Conservation (phyloP, 2,329 filamentous ascomycete genomes). For the Pseudogymnoascus sp. region DNA sequence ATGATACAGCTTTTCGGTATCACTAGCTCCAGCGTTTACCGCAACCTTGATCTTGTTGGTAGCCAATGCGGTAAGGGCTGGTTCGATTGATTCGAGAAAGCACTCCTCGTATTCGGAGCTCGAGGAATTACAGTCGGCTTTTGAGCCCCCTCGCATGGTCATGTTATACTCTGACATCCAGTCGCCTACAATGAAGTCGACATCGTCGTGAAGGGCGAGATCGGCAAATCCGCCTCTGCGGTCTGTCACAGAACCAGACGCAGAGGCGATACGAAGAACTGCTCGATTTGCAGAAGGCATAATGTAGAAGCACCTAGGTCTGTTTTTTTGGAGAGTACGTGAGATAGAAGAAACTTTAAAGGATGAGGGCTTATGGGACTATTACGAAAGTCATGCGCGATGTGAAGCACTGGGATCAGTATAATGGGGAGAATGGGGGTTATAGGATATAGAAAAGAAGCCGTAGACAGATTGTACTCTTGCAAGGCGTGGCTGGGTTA, state of each 20-base stretch:
- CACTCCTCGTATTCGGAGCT: neutral
- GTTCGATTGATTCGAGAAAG: constrained; percentile 15
- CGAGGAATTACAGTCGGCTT: constrained; percentile 9
- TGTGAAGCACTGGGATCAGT: neutral
- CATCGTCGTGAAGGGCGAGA: constrained; percentile 30
- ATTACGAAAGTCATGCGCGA: neutral
- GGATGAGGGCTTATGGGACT: neutral
- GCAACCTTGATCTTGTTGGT: constrained; percentile 41
- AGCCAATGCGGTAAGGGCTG: constrained; percentile 34
- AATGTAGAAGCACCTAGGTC: neutral
- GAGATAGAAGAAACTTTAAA: neutral
- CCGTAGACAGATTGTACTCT: neutral
- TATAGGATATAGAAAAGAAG: neutral
- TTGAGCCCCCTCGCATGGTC: constrained; percentile 25
- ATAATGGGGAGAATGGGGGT: neutral
- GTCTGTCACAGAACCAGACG: constrained; percentile 36
- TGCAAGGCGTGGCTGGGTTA: neutral
- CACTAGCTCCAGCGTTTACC: constrained; percentile 46
- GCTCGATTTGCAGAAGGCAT: neutral
- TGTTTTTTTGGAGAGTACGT: neutral
- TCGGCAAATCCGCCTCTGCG: constrained; percentile 34
- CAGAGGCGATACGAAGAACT: constrained; percentile 11
- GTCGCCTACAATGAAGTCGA: constrained; percentile 43
- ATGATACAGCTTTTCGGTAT: constrained; percentile 37
- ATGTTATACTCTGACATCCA: constrained; percentile 33